phyloP scores from a whole-genome alignment of 345 rosid genomes.

The Euclidium syriacum region DNA sequence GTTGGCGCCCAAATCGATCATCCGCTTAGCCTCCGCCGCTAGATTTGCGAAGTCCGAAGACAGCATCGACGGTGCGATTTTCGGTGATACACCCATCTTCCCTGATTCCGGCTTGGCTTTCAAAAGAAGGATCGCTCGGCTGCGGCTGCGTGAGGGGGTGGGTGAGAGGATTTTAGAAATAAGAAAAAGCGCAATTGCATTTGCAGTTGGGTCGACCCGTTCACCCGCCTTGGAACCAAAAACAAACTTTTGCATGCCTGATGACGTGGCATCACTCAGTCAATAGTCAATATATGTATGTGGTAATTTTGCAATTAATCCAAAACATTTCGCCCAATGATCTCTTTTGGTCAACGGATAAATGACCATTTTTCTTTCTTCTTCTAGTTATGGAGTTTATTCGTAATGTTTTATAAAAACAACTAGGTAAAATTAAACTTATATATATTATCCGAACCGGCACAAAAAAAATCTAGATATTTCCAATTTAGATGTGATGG shows the following conservation, averaged over 20 bases:
- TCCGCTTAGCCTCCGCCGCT: conserved; percentile 83
- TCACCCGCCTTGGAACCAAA: neutral
- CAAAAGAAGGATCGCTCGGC: too few relatives aligned
- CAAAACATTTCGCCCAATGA: too few relatives aligned
- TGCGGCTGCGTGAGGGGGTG: neutral
- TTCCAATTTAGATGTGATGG: too few relatives aligned
- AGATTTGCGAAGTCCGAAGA: conserved; percentile 89
- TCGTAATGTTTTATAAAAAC: too few relatives aligned
- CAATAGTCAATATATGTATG: too few relatives aligned
- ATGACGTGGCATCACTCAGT: neutral
- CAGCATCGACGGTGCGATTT: conserved; percentile 92
- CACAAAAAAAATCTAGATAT: too few relatives aligned
- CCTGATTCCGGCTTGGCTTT: neutral
- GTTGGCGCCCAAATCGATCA: conserved; percentile 77
- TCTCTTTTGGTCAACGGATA: neutral
- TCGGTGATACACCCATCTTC: conserved; percentile 56
- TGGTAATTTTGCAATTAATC: too few relatives aligned
- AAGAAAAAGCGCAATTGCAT: neutral
- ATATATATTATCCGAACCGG: too few relatives aligned
- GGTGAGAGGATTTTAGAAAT: neutral
- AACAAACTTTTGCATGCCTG: neutral
- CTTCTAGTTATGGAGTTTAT: too few relatives aligned
- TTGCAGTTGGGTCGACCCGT: neutral
- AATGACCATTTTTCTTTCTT: neutral
- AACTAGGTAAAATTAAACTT: too few relatives aligned